Percentiles rank a stretch among this genome's conserved stretches.
phyloP scores from a whole-genome alignment of 129 eudicot genomes.

The Artemisia tridentata region DNA sequence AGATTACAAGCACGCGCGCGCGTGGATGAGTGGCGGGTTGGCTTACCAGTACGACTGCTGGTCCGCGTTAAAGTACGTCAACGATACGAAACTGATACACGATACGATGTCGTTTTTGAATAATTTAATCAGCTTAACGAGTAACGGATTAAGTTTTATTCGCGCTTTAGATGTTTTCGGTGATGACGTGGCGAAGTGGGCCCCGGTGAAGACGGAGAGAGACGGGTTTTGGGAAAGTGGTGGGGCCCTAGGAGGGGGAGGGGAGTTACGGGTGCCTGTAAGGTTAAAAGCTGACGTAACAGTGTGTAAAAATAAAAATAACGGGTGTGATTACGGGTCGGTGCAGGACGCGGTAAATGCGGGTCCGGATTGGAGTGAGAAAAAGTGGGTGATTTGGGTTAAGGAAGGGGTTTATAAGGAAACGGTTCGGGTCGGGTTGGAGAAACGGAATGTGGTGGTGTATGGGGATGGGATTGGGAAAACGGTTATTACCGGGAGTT shows the following conservation, averaged over 20 bases:
- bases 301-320: slow-evolving; percentile 57
- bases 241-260: not conserved
- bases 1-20: slow-evolving; percentile 55
- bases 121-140: slow-evolving; percentile 38
- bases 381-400: slow-evolving; percentile 56
- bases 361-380: slow-evolving; percentile 43
- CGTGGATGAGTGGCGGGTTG: slow-evolving; percentile 69
- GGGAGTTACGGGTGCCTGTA: slow-evolving; percentile 36
- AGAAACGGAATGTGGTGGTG: slow-evolving; percentile 72
- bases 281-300: slow-evolving; percentile 61
- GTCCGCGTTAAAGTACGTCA: slow-evolving; percentile 70
- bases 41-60: slow-evolving; percentile 82
- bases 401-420: slow-evolving; percentile 73
- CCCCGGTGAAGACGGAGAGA: slow-evolving; percentile 59
- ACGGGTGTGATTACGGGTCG: slow-evolving; percentile 46
- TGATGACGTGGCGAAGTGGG: slow-evolving; percentile 48
- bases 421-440: slow-evolving; percentile 71
- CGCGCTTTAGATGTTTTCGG: slow-evolving; percentile 57
- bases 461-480: slow-evolving; percentile 91
- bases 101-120: slow-evolving; percentile 68
- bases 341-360: slow-evolving; percentile 80
- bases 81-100: slow-evolving; percentile 43
- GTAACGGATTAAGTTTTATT: slow-evolving; percentile 61
- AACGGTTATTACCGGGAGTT: slow-evolving; percentile 71
- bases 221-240: slow-evolving; percentile 76